Conservation (phyloP, 805 yeast species). For the Starmerella kuoi region DNA sequence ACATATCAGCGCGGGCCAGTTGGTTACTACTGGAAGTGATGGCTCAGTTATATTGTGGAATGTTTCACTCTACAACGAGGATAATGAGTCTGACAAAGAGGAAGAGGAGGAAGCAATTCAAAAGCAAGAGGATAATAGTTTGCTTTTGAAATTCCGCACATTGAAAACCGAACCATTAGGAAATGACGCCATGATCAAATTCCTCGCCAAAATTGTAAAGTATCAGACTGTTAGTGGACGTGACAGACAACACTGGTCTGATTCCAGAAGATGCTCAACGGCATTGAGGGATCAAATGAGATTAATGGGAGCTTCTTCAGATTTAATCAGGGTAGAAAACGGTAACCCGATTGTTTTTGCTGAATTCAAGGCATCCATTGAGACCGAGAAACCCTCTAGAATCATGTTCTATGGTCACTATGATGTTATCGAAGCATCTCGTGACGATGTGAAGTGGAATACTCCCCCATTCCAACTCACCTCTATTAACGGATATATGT, state of each 20-base stretch:
- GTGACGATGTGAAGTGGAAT: conserved; percentile 44
- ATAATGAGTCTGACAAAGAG: conserved; percentile 5
- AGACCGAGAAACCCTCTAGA: conserved; percentile 27
- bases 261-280: conserved; percentile 77
- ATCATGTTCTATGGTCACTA: conserved; percentile 91
- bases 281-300: conserved; percentile 50
- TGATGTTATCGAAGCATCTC: conserved; percentile 76
- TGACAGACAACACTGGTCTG: conserved; percentile 57
- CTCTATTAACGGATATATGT: conserved; percentile 70
- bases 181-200: conserved; percentile 51
- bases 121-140: background rate
- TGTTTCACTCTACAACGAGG: conserved; percentile 22
- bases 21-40: conserved; percentile 32
- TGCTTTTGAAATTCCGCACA: conserved; percentile 6
- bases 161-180: conserved; percentile 28
- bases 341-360: conserved; percentile 84
- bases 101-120: background rate
- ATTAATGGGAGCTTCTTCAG: conserved; percentile 52
- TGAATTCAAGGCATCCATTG: conserved; percentile 35
- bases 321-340: conserved; percentile 56
- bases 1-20: conserved; percentile 8
- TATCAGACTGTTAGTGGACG: conserved; percentile 68
- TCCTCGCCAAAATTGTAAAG: conserved; percentile 49
- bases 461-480: conserved; percentile 68
- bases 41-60: conserved; percentile 67